These are phyloP conservation scores for Blastocladiella emersonii DNA, from an alignment of 371 early-diverging fungal genomes.

Conservation along the genomic window DNA sequence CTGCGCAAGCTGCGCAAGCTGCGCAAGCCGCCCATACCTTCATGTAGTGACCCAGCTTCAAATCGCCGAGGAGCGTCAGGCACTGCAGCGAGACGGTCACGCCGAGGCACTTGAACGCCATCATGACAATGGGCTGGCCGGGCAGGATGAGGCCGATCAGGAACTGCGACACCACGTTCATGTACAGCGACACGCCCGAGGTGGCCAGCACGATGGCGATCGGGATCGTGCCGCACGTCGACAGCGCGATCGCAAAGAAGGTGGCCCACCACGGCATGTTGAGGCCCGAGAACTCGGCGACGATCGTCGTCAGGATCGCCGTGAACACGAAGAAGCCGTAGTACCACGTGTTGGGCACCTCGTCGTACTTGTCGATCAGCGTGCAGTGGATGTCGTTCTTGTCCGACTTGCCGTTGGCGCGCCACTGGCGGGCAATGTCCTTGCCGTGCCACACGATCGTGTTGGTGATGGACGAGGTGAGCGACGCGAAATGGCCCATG, in stretches of 20 bases:
- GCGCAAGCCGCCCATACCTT: too few species aligned
- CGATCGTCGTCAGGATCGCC: not conserved
- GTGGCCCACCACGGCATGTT: not conserved
- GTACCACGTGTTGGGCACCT: not conserved
- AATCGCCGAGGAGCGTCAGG: slow-evolving; percentile 11
- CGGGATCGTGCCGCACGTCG: not conserved
- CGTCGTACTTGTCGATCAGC: not conserved
- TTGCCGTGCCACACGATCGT: slow-evolving; percentile 49
- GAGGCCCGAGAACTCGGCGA: not conserved
- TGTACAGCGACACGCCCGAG: not conserved
- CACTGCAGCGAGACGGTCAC: not conserved
- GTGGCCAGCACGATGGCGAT: not conserved
- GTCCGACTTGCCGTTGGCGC: slow-evolving; percentile 7
- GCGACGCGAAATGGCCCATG: slow-evolving; percentile 50
- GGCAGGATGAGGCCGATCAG: not conserved
- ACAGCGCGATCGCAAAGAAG: not conserved
- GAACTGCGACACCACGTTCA: not conserved
- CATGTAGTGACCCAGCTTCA: slow-evolving; percentile 42
- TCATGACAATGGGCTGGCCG: not conserved
- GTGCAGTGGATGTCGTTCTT: not conserved
- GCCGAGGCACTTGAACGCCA: not conserved
- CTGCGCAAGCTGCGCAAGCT: too few species aligned
- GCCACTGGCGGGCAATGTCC: slow-evolving; percentile 22
- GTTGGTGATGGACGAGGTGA: slow-evolving; percentile 49
- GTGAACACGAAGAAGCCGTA: not conserved